Percentiles rank a stretch among this genome's conserved stretches.
phyloP scores from a whole-genome alignment of 176 grass and related monocot species.

The Calamus simplicifolius region DNA sequence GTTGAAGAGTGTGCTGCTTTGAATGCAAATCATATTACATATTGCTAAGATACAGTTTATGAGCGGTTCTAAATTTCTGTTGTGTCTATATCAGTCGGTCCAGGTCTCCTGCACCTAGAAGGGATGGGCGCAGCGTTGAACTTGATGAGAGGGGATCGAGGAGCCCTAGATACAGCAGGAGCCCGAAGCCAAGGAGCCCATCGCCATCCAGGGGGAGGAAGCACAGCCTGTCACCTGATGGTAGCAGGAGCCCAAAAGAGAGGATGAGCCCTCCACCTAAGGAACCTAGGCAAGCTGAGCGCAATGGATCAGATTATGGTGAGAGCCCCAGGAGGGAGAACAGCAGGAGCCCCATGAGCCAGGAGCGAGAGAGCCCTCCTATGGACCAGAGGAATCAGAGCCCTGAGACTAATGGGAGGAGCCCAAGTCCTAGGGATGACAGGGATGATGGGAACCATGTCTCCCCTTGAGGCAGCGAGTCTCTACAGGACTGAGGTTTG shows the following conservation, averaged over 20 bases:
- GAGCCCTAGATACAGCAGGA: constrained; percentile 75
- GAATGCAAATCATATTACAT: too few relatives aligned
- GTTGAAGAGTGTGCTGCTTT: too few relatives aligned
- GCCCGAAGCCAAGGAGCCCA: constrained; percentile 37
- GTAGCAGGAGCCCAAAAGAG: constrained; percentile 41
- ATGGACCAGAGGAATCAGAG: constrained; percentile 26
- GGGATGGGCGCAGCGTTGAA: constrained; percentile 27
- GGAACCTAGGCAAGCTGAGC: constrained; percentile 23
- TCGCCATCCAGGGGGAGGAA: constrained; percentile 41
- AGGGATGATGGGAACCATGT: constrained; percentile 25
- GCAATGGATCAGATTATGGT: constrained; percentile 33
- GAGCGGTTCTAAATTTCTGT: too few relatives aligned
- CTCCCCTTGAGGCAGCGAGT: constrained; percentile 39
- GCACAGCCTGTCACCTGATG: constrained; percentile 41
- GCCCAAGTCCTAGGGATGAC: constrained; percentile 44
- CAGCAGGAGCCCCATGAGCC: constrained; percentile 53
- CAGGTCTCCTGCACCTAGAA: constrained; percentile 40
- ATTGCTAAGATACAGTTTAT: too few relatives aligned
- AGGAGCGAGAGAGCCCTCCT: constrained; percentile 11
- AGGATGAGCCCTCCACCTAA: constrained; percentile 36
- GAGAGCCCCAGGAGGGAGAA: constrained; percentile 39
- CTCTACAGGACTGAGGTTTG: neutral
- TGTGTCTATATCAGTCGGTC: constrained; percentile 13
- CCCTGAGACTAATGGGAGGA: constrained; percentile 55
- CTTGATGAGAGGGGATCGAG: constrained; percentile 55